phyloP scores from a whole-genome alignment of 768 basidiomycete species.

The Hydnomerulius pinastri region DNA sequence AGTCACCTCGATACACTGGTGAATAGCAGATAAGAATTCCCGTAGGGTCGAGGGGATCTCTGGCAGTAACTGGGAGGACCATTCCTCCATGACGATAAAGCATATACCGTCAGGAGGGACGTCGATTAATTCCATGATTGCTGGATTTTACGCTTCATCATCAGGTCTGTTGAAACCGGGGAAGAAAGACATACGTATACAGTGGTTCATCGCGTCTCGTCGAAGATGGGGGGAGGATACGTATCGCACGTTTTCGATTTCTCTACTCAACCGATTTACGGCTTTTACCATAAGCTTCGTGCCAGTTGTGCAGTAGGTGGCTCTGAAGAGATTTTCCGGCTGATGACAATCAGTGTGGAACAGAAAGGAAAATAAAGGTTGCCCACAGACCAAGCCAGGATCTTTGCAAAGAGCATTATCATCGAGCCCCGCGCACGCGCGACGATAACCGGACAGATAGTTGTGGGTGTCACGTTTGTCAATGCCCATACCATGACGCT shows the following conservation, averaged over 20 bases:
- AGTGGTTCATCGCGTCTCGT: constrained; percentile 69
- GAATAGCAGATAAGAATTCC: constrained; percentile 56
- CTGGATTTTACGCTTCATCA: constrained; percentile 37
- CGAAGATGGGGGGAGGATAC: constrained; percentile 55
- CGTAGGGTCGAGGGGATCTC: constrained; percentile 51
- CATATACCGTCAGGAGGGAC: constrained; percentile 51
- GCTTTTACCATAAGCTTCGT: constrained; percentile 66
- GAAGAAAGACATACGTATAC: constrained; percentile 62
- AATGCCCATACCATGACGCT: constrained; percentile 24
- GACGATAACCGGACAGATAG: constrained; percentile 36
- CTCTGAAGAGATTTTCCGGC: constrained; percentile 77
- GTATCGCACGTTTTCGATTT: constrained; percentile 57
- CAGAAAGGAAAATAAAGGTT: not conserved
- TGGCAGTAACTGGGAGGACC: constrained; percentile 64
- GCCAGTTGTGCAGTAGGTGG: constrained; percentile 52
- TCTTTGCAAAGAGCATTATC: constrained; percentile 71
- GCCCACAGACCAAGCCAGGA: constrained; percentile 60
- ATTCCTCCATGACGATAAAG: constrained; percentile 81
- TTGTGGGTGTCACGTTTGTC: constrained; percentile 14
- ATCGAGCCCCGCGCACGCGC: constrained; percentile 36
- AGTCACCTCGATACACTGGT: constrained; percentile 70
- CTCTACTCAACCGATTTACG: constrained; percentile 62
- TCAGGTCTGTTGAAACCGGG: not conserved
- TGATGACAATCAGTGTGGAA: constrained; percentile 29
- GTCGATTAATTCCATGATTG: constrained; percentile 65